Evolutionary conservation across 495 filamentous ascomycete species (phyloP).

Genomic region (Hyaloscypha finlandica): DNA sequence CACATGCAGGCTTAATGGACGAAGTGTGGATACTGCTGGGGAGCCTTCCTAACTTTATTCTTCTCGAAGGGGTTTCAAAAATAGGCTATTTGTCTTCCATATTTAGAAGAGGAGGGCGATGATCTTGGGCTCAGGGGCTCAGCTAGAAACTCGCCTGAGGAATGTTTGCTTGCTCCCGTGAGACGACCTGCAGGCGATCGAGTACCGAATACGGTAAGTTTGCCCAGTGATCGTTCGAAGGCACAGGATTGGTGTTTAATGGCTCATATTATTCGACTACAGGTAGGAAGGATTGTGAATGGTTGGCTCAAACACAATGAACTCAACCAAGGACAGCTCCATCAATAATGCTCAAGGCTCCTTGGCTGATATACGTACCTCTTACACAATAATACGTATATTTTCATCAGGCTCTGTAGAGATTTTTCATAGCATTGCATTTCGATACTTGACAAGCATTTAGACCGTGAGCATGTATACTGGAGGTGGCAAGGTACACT

Average conservation of each 20-base stretch:
- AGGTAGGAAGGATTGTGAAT: neutral
- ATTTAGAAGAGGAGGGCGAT: neutral
- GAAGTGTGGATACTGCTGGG: no score
- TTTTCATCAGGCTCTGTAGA: no score
- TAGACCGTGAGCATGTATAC: no score
- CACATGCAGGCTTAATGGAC: neutral
- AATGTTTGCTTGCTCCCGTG: neutral
- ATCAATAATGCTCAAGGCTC: neutral
- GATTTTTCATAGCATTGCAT: no score
- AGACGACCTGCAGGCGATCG: neutral
- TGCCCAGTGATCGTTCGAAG: neutral
- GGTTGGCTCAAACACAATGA: neutral
- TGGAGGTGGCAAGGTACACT: no score
- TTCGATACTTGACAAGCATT: no score
- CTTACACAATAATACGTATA: no score
- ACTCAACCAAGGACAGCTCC: neutral
- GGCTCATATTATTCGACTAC: neutral
- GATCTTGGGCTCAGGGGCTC: neutral
- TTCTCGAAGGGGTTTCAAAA: neutral
- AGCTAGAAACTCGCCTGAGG: neutral
- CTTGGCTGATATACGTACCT: neutral
- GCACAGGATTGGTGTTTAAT: neutral
- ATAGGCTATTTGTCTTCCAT: neutral
- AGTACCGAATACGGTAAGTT: neutral
- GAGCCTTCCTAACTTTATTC: neutral